Percentiles rank a stretch among this genome's conserved stretches.
phyloP scores from a whole-genome alignment of 345 rosid species.

The Populus nigra region DNA sequence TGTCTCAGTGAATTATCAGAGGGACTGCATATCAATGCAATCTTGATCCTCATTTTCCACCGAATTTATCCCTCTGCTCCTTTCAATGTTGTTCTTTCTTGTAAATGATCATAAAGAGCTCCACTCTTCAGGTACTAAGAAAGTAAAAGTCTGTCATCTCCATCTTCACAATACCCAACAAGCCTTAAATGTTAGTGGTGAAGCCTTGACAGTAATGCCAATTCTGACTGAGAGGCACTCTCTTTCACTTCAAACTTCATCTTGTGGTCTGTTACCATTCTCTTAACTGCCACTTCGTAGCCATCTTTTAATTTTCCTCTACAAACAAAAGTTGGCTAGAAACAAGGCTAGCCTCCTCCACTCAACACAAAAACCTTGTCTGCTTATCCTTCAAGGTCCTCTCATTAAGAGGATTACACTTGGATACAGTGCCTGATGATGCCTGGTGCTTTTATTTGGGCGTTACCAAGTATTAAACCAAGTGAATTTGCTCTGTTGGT shows the following conservation, averaged over 20 bases:
- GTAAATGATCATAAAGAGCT: slow-evolving; percentile 72
- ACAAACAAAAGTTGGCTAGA: not conserved
- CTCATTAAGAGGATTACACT: not conserved
- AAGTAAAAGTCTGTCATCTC: slow-evolving; percentile 71
- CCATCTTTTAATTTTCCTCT: not conserved
- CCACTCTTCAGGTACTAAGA: slow-evolving; percentile 90
- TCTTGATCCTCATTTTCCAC: slow-evolving; percentile 79
- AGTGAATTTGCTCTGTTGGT: not conserved
- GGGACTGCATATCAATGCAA: slow-evolving; percentile 82
- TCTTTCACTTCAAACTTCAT: slow-evolving; percentile 79
- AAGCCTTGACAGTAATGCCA: slow-evolving; percentile 75
- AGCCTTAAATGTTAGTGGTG: slow-evolving; percentile 87
- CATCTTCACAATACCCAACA: slow-evolving; percentile 81
- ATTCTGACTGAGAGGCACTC: slow-evolving; percentile 76
- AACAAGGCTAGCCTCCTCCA: not conserved
- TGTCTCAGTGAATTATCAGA: slow-evolving; percentile 73
- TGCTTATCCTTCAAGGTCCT: not conserved
- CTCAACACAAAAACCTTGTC: not conserved
- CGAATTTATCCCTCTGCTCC: slow-evolving; percentile 61
- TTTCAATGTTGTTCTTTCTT: slow-evolving; percentile 50
- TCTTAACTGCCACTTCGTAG: not conserved
- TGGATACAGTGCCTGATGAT: not conserved
- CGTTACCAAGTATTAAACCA: not conserved
- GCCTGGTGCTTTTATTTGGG: not conserved
- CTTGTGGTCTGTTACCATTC: slow-evolving; percentile 33